Conservation (phyloP, 2,329 filamentous ascomycete genomes). For the Sporothrix luriei region DNA sequence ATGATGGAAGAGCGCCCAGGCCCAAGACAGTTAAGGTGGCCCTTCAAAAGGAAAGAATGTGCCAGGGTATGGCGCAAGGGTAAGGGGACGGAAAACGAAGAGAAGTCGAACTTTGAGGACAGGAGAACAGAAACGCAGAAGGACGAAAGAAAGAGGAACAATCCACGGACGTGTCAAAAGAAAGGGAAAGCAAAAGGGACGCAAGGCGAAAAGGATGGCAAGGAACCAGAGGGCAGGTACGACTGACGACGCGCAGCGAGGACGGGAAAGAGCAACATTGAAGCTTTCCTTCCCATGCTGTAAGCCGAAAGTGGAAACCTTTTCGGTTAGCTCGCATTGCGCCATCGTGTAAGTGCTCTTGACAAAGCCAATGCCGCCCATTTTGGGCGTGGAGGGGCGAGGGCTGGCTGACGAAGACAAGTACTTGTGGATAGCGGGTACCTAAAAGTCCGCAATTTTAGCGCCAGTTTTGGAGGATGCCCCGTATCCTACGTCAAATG, state of each 20-base stretch:
- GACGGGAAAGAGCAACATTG: conserved; percentile 23
- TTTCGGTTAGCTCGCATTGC: conserved; percentile 36
- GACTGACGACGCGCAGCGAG: conserved; percentile 13
- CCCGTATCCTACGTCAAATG: neutral
- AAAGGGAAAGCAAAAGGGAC: neutral
- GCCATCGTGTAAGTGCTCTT: conserved; percentile 35
- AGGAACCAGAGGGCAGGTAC: conserved; percentile 7
- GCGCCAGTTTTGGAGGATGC: neutral
- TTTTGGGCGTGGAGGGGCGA: conserved; percentile 14
- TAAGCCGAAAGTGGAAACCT: conserved; percentile 29
- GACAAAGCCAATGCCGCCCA: conserved; percentile 23
- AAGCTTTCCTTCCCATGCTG: conserved; percentile 18
- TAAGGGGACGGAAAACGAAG: neutral
- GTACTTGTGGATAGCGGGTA: conserved; percentile 7
- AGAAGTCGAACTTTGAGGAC: neutral
- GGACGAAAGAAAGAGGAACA: neutral
- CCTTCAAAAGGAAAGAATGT: neutral
- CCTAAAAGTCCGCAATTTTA: neutral
- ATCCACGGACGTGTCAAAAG: neutral
- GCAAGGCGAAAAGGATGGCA: conserved; percentile 6
- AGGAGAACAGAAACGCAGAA: neutral
- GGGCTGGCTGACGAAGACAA: conserved; percentile 12
- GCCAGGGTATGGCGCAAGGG: conserved; percentile 9
- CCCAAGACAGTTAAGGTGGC: conserved; percentile 27
- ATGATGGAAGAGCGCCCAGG: conserved; percentile 35